Percentiles rank a stretch among this genome's conserved stretches.
Conservation (phyloP, 345 rosid species). For the Sonneratia alba region DNA sequence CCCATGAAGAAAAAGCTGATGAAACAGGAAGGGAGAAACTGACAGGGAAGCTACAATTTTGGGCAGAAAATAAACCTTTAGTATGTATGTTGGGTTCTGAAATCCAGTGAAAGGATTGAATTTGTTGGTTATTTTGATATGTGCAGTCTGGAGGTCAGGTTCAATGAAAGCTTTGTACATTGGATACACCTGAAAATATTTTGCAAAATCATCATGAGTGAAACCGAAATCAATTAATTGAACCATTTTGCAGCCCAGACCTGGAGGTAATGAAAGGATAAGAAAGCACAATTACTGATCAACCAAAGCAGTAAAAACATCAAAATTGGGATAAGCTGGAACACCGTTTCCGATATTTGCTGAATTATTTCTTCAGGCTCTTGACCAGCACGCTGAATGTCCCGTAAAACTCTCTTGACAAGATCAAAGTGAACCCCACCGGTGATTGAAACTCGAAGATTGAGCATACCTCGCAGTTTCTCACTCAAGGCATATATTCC, state of each 20-base stretch:
- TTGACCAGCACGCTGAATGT: constrained; percentile 96
- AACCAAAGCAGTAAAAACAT: constrained; percentile 2
- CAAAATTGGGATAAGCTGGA: constrained; percentile 15
- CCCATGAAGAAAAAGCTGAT: constrained; percentile 21
- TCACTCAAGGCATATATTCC: constrained; percentile 94
- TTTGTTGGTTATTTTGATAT: constrained; percentile 87
- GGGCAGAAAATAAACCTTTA: constrained; percentile 44
- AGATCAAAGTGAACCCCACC: constrained; percentile 98
- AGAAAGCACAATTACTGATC: not conserved
- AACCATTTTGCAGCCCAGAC: constrained; percentile 4
- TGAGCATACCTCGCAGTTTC: constrained; percentile 72
- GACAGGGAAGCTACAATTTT: not conserved
- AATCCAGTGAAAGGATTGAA: constrained; percentile 96
- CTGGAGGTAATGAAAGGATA: not conserved
- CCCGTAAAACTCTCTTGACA: constrained; percentile 90
- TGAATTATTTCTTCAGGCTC: constrained; percentile 99
- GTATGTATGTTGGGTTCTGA: constrained; percentile 91
- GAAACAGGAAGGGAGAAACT: constrained; percentile 2
- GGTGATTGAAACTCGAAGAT: constrained; percentile 94
- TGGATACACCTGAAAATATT: constrained; percentile 20
- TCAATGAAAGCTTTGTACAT: constrained; percentile 99
- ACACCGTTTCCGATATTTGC: constrained; percentile 96
- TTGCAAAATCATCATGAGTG: not conserved
- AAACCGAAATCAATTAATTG: constrained; percentile 1
- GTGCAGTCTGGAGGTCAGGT: constrained; percentile 96